These are phyloP conservation scores for Colletotrichum sp. DNA, from an alignment of 2,329 filamentous ascomycete species.

Conservation along the genomic window DNA sequence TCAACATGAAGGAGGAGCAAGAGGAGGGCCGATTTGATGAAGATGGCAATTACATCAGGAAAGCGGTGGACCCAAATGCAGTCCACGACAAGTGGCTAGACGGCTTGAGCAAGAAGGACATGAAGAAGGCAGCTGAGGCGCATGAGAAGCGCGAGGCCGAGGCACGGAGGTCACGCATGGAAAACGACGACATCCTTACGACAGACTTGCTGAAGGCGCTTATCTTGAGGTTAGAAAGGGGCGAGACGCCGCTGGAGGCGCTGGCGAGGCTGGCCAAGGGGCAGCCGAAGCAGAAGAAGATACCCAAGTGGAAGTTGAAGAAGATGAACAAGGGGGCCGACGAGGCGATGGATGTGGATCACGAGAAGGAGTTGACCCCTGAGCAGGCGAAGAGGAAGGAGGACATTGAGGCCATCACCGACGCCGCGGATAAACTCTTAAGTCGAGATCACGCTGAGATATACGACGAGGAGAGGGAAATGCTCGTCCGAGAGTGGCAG, in stretches of 20 bases:
- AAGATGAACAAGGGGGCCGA: constrained; percentile 63
- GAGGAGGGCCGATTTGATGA: constrained; percentile 95
- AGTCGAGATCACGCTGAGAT: constrained; percentile 86
- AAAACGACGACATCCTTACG: constrained; percentile 77
- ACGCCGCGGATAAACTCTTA: constrained; percentile 86
- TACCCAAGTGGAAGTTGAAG: constrained; percentile 74
- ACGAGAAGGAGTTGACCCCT: constrained; percentile 64
- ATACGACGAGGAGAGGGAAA: constrained; percentile 87
- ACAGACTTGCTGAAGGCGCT: constrained; percentile 76
- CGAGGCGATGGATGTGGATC: constrained; percentile 74
- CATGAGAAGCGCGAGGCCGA: constrained; percentile 86
- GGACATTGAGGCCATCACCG: constrained; percentile 83
- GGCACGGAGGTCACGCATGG: constrained; percentile 70
- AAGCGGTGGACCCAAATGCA: constrained; percentile 86
- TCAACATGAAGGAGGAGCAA: constrained; percentile 90
- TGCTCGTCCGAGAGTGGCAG: constrained; percentile 81
- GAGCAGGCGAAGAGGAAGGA: constrained; percentile 73
- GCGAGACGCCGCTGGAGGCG: constrained; percentile 89
- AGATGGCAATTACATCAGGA: constrained; percentile 87
- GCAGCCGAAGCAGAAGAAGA: constrained; percentile 60
- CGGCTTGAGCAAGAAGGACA: constrained; percentile 91
- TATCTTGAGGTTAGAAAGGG: constrained; percentile 74
- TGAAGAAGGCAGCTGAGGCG: constrained; percentile 85
- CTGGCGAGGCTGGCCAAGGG: constrained; percentile 79
- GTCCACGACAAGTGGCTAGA: constrained; percentile 93